Percentiles rank a stretch among this genome's conserved stretches.
phyloP scores from a whole-genome alignment of 179 eudicot genomes.

The Sideroxylon spinosum region DNA sequence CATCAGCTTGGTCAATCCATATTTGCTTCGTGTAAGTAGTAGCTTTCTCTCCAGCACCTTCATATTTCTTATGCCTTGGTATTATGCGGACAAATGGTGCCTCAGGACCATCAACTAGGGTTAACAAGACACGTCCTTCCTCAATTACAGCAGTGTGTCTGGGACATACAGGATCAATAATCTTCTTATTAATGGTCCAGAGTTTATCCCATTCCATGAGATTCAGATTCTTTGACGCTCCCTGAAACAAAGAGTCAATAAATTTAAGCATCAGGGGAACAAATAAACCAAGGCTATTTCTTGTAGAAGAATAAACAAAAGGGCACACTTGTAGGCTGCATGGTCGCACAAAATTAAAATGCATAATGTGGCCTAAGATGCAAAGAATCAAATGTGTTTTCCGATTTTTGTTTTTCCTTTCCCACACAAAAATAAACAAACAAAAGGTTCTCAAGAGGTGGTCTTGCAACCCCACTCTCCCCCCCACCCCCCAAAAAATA shows the following conservation, averaged over 20 bases:
- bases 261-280: neutral
- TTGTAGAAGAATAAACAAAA: neutral
- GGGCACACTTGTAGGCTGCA: neutral
- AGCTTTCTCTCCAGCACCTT: slow-evolving; percentile 81
- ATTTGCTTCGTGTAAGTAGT: slow-evolving; percentile 70
- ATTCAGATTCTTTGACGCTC: slow-evolving; percentile 95
- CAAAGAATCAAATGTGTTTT: neutral
- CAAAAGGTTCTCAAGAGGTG: neutral
- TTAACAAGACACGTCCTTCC: slow-evolving; percentile 59
- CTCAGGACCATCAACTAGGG: slow-evolving; percentile 71
- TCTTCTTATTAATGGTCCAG: slow-evolving; percentile 91
- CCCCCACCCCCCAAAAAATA: too few species aligned
- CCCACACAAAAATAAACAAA: neutral
- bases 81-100: slow-evolving; percentile 62
- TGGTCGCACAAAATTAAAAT: neutral
- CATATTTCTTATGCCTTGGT: slow-evolving; percentile 77
- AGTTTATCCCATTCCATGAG: slow-evolving; percentile 99
- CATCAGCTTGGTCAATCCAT: slow-evolving; percentile 89
- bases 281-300: neutral
- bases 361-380: neutral
- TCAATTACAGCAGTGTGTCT: slow-evolving; percentile 82
- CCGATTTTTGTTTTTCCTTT: neutral
- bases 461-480: too few species aligned
- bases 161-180: slow-evolving; percentile 91
- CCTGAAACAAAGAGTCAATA: slow-evolving; percentile 39